These are phyloP conservation scores for Taphrina betulina DNA, from an alignment of 1,139 yeast genomes.

Conservation along the genomic window DNA sequence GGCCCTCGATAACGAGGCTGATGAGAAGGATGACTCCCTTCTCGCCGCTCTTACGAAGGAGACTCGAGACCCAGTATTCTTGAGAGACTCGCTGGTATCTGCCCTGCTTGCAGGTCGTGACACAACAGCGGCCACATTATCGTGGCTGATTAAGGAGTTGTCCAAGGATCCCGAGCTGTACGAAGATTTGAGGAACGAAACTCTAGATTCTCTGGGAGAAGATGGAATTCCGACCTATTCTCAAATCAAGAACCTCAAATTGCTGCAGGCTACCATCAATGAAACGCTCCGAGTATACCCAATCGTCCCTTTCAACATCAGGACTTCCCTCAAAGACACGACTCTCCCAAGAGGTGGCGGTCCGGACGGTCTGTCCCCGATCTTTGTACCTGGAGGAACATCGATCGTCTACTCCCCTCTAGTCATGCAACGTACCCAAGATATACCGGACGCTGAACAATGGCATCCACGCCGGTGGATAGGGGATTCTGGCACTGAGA, in stretches of 20 bases:
- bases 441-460: conserved; percentile 47
- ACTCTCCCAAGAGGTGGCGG: conserved; percentile 59
- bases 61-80: conserved; percentile 40
- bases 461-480: conserved; percentile 57
- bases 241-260: conserved; percentile 19
- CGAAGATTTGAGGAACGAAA: conserved; percentile 48
- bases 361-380: conserved; percentile 48
- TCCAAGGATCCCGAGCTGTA: conserved; percentile 51
- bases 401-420: conserved; percentile 51
- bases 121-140: conserved; percentile 37
- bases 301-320: conserved; percentile 55
- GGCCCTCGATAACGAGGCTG: conserved; percentile 10
- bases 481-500: conserved; percentile 36
- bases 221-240: conserved; percentile 22
- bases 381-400: conserved; percentile 52
- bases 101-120: conserved; percentile 44
- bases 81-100: conserved; percentile 55
- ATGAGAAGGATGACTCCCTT: conserved; percentile 20
- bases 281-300: conserved; percentile 59
- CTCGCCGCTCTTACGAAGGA: conserved; percentile 22
- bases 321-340: conserved; percentile 52
- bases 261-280: conserved; percentile 43
- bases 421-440: conserved; percentile 51
- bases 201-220: conserved; percentile 38
- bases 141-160: conserved; percentile 52